Evolutionary conservation across 1,139 yeast species (phyloP).

Genomic region (Lodderomyces margitis): DNA sequence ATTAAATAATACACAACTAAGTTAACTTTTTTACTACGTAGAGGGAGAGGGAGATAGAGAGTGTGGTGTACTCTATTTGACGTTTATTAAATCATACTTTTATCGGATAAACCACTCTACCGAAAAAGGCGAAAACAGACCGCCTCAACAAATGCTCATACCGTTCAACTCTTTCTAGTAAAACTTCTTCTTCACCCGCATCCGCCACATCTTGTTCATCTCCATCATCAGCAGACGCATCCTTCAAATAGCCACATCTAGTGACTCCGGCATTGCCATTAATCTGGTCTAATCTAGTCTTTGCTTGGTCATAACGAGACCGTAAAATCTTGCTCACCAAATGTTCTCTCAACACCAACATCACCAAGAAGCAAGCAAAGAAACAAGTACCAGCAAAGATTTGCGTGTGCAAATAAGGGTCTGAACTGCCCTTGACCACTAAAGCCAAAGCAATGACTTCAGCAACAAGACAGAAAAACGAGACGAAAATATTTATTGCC

Average conservation of each 20-base stretch:
- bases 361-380: constrained; percentile 27
- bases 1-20: constrained; percentile 8
- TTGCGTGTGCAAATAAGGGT: constrained; percentile 59
- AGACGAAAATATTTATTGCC: constrained; percentile 48
- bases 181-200: constrained; percentile 13
- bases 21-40: too few species aligned
- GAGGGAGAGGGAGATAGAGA: too few species aligned
- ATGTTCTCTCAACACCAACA: constrained; percentile 34
- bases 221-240: background rate
- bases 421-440: constrained; percentile 23
- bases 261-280: constrained; percentile 8
- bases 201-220: constrained; percentile 12
- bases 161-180: constrained; percentile 21
- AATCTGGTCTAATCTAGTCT: constrained; percentile 8
- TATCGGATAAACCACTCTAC: constrained; percentile 26
- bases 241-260: constrained; percentile 13
- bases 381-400: constrained; percentile 56
- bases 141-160: constrained; percentile 19
- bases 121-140: constrained; percentile 13
- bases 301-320: constrained; percentile 14
- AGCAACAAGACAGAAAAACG: constrained; percentile 44
- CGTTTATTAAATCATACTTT: constrained; percentile 17
- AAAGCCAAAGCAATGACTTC: constrained; percentile 52
- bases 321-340: constrained; percentile 21
- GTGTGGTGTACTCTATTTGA: background rate